Percentiles rank a stretch among this genome's conserved stretches.
These are phyloP conservation scores for Pseudogymnoascus sp. DNA, from an alignment of 2,329 filamentous ascomycete genomes.

Conservation along the genomic window DNA sequence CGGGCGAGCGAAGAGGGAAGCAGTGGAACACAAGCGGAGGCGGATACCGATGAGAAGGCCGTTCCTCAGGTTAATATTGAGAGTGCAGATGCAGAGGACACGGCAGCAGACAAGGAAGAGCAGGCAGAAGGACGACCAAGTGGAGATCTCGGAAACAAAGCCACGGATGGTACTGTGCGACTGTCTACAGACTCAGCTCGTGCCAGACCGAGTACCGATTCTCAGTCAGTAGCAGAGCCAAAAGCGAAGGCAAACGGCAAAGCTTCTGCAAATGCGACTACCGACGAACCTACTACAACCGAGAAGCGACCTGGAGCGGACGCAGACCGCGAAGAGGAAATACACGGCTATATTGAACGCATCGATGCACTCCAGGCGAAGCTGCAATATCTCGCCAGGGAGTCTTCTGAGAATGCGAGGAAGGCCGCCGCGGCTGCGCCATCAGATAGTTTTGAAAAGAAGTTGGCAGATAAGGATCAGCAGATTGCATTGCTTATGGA, in stretches of 20 bases:
- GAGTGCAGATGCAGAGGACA: neutral
- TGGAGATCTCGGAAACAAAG: neutral
- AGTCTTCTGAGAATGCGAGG: slow-evolving; percentile 69
- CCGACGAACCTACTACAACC: neutral
- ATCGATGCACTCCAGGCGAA: slow-evolving; percentile 92
- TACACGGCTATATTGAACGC: slow-evolving; percentile 74
- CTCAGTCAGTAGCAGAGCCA: neutral
- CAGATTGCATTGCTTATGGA: slow-evolving; percentile 85
- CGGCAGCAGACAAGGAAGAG: neutral
- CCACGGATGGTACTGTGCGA: neutral
- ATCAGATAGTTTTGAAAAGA: slow-evolving; percentile 63
- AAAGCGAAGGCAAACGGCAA: neutral
- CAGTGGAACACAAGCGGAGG: slow-evolving; percentile 12
- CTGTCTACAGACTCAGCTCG: neutral
- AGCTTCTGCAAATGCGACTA: neutral
- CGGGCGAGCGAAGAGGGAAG: slow-evolving; percentile 13
- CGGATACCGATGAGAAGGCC: slow-evolving; percentile 14
- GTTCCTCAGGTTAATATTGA: neutral
- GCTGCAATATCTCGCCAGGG: slow-evolving; percentile 76
- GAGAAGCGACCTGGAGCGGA: slow-evolving; percentile 27
- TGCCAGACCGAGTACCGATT: neutral
- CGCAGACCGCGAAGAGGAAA: slow-evolving; percentile 66
- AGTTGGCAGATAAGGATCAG: slow-evolving; percentile 81
- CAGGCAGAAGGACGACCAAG: neutral
- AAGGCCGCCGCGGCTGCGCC: slow-evolving; percentile 56